Evolutionary conservation across 768 basidiomycete species (phyloP).

Genomic region (Tulasnella sp.): DNA sequence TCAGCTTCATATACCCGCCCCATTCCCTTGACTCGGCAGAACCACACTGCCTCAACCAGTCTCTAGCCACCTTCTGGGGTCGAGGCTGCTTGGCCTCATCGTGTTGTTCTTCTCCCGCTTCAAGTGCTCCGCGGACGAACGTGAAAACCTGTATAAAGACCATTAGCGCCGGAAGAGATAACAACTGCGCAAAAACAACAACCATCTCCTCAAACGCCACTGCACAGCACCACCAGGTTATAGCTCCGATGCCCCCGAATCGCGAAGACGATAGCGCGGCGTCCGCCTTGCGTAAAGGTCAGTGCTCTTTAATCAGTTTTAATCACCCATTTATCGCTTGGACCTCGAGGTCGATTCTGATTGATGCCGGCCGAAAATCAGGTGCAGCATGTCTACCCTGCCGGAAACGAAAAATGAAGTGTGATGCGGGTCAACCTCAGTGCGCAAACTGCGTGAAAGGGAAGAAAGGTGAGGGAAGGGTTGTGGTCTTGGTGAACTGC

Average conservation of each 20-base stretch:
- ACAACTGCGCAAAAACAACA: not conserved
- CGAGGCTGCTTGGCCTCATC: no score
- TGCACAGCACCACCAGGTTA: not conserved
- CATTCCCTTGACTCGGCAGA: no score
- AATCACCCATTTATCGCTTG: not conserved
- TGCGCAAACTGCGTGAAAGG: constrained; percentile 16
- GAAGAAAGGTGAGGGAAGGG: constrained; percentile 13
- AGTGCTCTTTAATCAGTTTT: not conserved
- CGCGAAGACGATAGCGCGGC: constrained; percentile 5
- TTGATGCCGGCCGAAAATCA: not conserved
- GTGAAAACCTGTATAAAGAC: no score
- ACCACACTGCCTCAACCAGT: no score
- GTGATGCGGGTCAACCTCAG: constrained; percentile 14
- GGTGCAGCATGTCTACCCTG: constrained; percentile 14
- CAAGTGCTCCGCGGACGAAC: no score
- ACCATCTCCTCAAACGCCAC: not conserved
- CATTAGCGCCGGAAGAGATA: no score
- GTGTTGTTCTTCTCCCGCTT: no score
- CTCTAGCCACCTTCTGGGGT: no score
- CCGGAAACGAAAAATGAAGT: constrained; percentile 13
- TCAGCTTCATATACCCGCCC: no score
- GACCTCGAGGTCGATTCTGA: not conserved
- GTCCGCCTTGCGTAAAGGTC: constrained; percentile 11
- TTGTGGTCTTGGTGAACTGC: no score
- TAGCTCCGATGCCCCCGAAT: not conserved